phyloP scores from a whole-genome alignment of 257 asterid species.

The Linderniella brevidens region DNA sequence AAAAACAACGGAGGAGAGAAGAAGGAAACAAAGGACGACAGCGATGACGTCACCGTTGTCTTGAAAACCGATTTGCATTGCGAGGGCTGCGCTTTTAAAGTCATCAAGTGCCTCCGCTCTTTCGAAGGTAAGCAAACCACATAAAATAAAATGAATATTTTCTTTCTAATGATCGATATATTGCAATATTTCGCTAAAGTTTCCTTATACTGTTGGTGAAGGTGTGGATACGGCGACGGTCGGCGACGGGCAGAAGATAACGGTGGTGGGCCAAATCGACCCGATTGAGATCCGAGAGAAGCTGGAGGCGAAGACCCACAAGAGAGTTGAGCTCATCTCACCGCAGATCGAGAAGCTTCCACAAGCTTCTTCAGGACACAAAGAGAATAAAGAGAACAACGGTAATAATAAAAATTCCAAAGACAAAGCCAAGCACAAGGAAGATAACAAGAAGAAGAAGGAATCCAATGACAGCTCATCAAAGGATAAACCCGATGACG shows the following conservation, averaged over 20 bases:
- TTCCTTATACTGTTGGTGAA: slow-evolving; percentile 6
- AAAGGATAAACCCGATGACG: background rate
- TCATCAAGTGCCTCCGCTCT: slow-evolving; percentile 30
- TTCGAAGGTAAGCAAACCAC: slow-evolving; percentile 26
- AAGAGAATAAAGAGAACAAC: slow-evolving; percentile 17
- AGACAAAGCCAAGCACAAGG: slow-evolving; percentile 24
- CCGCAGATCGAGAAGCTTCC: slow-evolving; percentile 38
- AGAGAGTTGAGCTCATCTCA: slow-evolving; percentile 45
- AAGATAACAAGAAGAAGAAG: background rate
- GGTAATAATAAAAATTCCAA: slow-evolving; percentile 18
- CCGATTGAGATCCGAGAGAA: slow-evolving; percentile 50
- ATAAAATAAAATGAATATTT: background rate
- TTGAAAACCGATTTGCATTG: slow-evolving; percentile 65
- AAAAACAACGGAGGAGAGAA: slow-evolving; percentile 13
- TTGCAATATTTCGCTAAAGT: background rate
- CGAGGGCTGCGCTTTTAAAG: slow-evolving; percentile 59
- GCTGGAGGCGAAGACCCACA: slow-evolving; percentile 37
- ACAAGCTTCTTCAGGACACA: slow-evolving; percentile 27
- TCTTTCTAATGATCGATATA: background rate
- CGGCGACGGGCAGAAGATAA: slow-evolving; percentile 34
- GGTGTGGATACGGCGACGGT: slow-evolving; percentile 42
- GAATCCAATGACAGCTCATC: background rate
- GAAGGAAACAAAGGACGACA: slow-evolving; percentile 16
- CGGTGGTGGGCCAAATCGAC: slow-evolving; percentile 47
- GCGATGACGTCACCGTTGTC: slow-evolving; percentile 24